Evolutionary conservation across 2,329 filamentous ascomycete genomes (phyloP).

Genomic region (Microsporum canis): DNA sequence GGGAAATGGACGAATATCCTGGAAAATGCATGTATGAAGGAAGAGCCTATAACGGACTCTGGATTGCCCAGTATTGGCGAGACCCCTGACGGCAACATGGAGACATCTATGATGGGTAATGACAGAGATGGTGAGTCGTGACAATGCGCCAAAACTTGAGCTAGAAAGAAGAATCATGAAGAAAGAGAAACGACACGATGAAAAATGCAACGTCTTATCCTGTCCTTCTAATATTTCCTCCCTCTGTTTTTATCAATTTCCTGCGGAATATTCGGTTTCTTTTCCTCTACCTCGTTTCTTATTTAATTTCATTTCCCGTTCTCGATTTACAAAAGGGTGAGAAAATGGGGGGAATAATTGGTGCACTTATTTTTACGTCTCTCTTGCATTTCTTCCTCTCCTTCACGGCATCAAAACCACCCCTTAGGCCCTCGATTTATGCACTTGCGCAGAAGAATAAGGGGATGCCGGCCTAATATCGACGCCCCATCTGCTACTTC

Average conservation of each 20-base stretch:
- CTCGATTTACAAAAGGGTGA: background rate
- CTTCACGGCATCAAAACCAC: background rate
- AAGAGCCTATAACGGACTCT: constrained; percentile 45
- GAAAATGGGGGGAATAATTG: background rate
- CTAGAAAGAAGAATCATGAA: background rate
- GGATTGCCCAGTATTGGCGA: constrained; percentile 19
- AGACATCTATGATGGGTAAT: background rate
- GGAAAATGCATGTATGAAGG: constrained; percentile 92
- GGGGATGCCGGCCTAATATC: too few relatives aligned
- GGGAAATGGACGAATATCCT: constrained; percentile 99
- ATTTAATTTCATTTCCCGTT: background rate
- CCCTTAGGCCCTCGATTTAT: too few relatives aligned
- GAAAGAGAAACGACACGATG: background rate
- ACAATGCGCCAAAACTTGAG: background rate
- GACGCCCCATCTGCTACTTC: too few relatives aligned
- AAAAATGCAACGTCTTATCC: background rate
- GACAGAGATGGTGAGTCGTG: background rate
- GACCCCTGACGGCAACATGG: constrained; percentile 14
- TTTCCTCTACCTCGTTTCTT: background rate
- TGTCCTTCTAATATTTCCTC: background rate
- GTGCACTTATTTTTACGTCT: background rate
- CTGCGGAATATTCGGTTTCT: background rate
- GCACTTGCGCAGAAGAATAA: too few relatives aligned
- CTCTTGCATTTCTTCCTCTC: background rate
- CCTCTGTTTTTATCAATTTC: background rate